Evolutionary conservation across 768 basidiomycete species (phyloP).

Genomic region (Ramaria rubella): DNA sequence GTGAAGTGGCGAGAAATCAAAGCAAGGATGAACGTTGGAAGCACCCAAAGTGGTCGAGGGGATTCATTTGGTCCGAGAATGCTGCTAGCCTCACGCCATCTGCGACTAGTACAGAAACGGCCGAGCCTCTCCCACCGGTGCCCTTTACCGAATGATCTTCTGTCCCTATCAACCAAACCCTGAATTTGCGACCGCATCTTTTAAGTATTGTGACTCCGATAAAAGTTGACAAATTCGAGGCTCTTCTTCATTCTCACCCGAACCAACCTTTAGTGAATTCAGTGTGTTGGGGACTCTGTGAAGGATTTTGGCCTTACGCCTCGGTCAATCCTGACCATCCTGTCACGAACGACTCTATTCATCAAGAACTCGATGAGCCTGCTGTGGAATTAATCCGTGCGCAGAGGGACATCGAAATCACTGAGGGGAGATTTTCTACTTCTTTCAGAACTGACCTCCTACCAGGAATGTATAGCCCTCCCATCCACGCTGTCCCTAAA

Average conservation of each 20-base stretch:
- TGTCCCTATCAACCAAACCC: constrained; percentile 14
- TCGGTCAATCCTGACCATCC: constrained; percentile 15
- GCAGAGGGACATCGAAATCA: too few relatives aligned
- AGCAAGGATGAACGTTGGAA: background rate
- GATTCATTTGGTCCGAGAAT: background rate
- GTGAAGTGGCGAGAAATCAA: background rate
- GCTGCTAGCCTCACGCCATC: background rate
- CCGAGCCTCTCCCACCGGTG: background rate
- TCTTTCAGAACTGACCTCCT: constrained; percentile 22
- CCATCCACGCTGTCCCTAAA: constrained; percentile 25
- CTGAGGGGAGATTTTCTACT: constrained; percentile 18
- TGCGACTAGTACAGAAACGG: background rate
- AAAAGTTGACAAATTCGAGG: constrained; percentile 26
- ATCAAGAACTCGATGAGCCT: background rate
- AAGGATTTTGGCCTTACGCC: constrained; percentile 42
- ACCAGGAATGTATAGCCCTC: constrained; percentile 26
- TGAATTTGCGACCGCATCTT: constrained; percentile 22
- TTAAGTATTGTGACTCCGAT: constrained; percentile 35
- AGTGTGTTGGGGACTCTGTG: constrained; percentile 19
- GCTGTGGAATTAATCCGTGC: constrained; percentile 20
- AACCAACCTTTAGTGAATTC: constrained; percentile 34
- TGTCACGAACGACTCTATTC: background rate
- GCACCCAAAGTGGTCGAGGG: background rate
- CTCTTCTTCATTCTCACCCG: constrained; percentile 28
- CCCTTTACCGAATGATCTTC: constrained; percentile 13